Percentiles rank a stretch among this genome's conserved stretches.
phyloP scores from a whole-genome alignment of 2,329 filamentous ascomycete genomes.

The Colletotrichum spaethianum region DNA sequence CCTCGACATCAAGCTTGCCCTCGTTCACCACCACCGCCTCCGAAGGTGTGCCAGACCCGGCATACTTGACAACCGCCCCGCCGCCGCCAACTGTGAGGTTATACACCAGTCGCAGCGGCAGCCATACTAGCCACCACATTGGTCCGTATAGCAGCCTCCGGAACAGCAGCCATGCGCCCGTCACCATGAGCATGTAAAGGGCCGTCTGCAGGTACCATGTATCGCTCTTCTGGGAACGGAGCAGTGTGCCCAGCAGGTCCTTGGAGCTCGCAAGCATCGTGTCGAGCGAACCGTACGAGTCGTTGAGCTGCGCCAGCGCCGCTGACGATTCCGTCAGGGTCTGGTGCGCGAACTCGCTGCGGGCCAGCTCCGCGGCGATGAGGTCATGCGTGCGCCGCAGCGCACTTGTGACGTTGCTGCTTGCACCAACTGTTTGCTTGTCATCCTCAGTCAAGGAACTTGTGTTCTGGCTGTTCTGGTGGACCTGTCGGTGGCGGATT shows the following conservation, averaged over 20 bases:
- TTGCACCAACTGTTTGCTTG: conserved; percentile 81
- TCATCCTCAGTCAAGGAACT: conserved; percentile 72
- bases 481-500: conserved; percentile 48
- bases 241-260: conserved; percentile 81
- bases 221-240: conserved; percentile 93
- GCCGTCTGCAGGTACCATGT: conserved; percentile 97
- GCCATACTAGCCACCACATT: conserved; percentile 88
- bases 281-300: conserved; percentile 86
- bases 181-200: conserved; percentile 84
- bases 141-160: conserved; percentile 90
- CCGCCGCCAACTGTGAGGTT: conserved; percentile 70
- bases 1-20: conserved; percentile 50
- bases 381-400: conserved; percentile 88
- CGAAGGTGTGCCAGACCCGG: conserved; percentile 40
- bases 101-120: conserved; percentile 80
- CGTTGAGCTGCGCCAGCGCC: conserved; percentile 83
- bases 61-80: conserved; percentile 61
- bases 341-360: conserved; percentile 91
- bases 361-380: conserved; percentile 86
- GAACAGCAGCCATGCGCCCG: conserved; percentile 89
- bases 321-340: conserved; percentile 88
- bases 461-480: conserved; percentile 46
- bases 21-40: conserved; percentile 47
- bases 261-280: conserved; percentile 81
- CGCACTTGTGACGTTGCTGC: conserved; percentile 86